These are phyloP conservation scores for Rhodamnia argentea DNA, from an alignment of 345 rosid genomes.

Conservation along the genomic window DNA sequence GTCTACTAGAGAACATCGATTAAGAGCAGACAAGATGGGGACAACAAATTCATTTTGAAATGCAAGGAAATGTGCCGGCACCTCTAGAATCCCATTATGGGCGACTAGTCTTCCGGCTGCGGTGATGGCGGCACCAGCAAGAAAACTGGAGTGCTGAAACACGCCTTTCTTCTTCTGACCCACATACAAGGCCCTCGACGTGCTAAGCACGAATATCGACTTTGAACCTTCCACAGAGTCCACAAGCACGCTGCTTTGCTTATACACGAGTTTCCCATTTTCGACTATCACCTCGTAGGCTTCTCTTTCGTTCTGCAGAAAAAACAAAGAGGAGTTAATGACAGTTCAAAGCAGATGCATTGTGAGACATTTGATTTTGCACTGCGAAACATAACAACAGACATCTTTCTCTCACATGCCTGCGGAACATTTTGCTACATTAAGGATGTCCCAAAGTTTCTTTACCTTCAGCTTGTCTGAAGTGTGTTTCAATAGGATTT, in stretches of 20 bases:
- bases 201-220: slow-evolving; percentile 70
- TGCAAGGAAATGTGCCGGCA: background rate
- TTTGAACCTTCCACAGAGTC: slow-evolving; percentile 37
- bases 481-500: background rate
- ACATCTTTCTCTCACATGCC: background rate
- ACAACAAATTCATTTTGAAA: background rate
- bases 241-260: slow-evolving; percentile 14
- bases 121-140: slow-evolving; percentile 56
- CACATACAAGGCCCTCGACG: slow-evolving; percentile 40
- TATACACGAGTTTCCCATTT: slow-evolving; percentile 36
- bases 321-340: background rate
- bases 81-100: slow-evolving; percentile 41
- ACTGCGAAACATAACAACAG: background rate
- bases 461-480: background rate
- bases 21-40: background rate
- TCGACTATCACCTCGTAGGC: slow-evolving; percentile 40
- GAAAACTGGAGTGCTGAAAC: slow-evolving; percentile 70
- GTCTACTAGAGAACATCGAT: background rate
- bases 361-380: background rate
- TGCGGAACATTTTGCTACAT: background rate
- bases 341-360: background rate
- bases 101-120: slow-evolving; percentile 68
- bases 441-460: background rate
- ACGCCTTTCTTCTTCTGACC: slow-evolving; percentile 56
- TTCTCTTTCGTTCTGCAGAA: slow-evolving; percentile 44